Evolutionary conservation across 495 filamentous ascomycete genomes (phyloP).

Genomic region (Aspergillus ostianus): DNA sequence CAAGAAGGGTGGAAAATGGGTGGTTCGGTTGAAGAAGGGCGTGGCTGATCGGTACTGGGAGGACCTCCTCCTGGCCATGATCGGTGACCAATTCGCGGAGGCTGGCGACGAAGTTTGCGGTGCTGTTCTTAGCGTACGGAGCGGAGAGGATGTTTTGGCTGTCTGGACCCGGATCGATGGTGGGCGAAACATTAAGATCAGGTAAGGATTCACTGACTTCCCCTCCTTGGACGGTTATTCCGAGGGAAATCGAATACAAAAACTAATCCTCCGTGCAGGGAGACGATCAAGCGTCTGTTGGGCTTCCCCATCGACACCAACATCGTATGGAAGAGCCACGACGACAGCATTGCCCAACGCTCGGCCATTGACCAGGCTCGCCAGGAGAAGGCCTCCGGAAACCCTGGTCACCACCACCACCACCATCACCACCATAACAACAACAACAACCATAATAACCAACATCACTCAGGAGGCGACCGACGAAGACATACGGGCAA

Average conservation of each 20-base stretch:
- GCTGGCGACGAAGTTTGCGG: conserved; percentile 94
- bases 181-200: conserved; percentile 92
- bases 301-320: conserved; percentile 83
- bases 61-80: conserved; percentile 84
- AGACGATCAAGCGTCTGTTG: conserved; percentile 88
- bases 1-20: conserved; percentile 95
- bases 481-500: conserved; percentile 46
- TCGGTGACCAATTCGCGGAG: conserved; percentile 94
- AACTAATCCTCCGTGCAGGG: conserved; percentile 48
- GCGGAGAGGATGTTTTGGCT: conserved; percentile 94
- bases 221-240: not conserved
- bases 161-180: conserved; percentile 95
- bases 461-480: conserved; percentile 38
- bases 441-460: conserved; percentile 26
- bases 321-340: conserved; percentile 92
- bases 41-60: conserved; percentile 98
- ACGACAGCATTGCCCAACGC: conserved; percentile 74
- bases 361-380: conserved; percentile 79
- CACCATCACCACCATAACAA: conserved; percentile 26
- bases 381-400: conserved; percentile 64
- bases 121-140: conserved; percentile 87
- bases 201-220: conserved; percentile 52
- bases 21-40: conserved; percentile 92
- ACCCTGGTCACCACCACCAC: conserved; percentile 34
- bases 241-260: not conserved